Conservation (phyloP, 257 asterid species). For the Buddleja alternifolia region DNA sequence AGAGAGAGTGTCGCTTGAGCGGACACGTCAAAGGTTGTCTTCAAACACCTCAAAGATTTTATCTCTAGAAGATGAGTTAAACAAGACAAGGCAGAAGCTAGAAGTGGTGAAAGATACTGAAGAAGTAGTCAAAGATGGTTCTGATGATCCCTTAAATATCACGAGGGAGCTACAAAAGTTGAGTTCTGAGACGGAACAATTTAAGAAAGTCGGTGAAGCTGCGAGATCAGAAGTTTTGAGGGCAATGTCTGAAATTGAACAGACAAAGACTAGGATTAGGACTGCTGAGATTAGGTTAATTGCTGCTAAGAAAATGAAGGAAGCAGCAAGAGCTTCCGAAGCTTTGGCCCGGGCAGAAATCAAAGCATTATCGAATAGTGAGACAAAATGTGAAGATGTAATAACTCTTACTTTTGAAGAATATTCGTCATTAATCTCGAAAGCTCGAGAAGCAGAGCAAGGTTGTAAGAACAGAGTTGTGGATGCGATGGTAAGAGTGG, state of each 20-base stretch:
- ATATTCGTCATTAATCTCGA: slow-evolving; percentile 57
- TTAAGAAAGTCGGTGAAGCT: slow-evolving; percentile 69
- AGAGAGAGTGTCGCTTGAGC: slow-evolving; percentile 79
- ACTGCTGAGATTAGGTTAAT: slow-evolving; percentile 71
- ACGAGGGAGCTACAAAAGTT: slow-evolving; percentile 67
- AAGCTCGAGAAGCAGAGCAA: slow-evolving; percentile 72
- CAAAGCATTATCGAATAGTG: slow-evolving; percentile 54
- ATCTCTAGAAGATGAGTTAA: slow-evolving; percentile 64
- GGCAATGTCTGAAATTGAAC: slow-evolving; percentile 74
- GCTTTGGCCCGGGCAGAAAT: slow-evolving; percentile 84
- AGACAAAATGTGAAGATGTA: slow-evolving; percentile 44
- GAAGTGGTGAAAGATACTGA: slow-evolving; percentile 42
- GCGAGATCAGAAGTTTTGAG: slow-evolving; percentile 57
- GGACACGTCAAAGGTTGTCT: slow-evolving; percentile 72
- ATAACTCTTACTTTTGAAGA: slow-evolving; percentile 72
- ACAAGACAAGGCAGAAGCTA: slow-evolving; percentile 48
- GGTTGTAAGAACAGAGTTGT: slow-evolving; percentile 46
- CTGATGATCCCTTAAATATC: slow-evolving; percentile 44
- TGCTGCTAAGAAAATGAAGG: slow-evolving; percentile 89
- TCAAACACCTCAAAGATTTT: slow-evolving; percentile 58
- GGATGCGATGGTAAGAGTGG: slow-evolving; percentile 55
- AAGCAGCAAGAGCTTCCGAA: slow-evolving; percentile 87
- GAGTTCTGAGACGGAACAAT: slow-evolving; percentile 69
- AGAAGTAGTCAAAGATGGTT: slow-evolving; percentile 14
- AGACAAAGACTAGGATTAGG: slow-evolving; percentile 59